phyloP scores from a whole-genome alignment of 495 filamentous ascomycete species.

The Tirmania nivea region DNA sequence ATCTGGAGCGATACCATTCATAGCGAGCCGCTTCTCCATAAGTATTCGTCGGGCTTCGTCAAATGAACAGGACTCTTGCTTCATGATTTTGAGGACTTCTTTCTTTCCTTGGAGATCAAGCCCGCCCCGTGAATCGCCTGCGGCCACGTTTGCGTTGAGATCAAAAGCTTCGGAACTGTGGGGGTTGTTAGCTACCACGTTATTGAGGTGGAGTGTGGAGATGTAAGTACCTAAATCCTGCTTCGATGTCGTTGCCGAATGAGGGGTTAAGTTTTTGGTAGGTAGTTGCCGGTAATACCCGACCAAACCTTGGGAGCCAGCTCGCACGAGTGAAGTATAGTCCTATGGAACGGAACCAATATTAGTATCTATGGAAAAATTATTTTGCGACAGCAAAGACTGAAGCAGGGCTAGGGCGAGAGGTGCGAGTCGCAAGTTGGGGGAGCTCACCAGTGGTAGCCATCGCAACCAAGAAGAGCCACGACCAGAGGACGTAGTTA shows the following conservation, averaged over 20 bases:
- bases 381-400: no score
- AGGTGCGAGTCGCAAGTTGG: no score
- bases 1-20: slow-evolving; percentile 71
- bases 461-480: slow-evolving; percentile 41
- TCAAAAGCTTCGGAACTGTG: slow-evolving; percentile 55
- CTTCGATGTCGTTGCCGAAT: slow-evolving; percentile 64
- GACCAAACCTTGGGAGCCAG: slow-evolving; percentile 47
- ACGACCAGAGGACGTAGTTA: slow-evolving; percentile 52
- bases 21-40: slow-evolving; percentile 62
- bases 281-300: slow-evolving; percentile 25
- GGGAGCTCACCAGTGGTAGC: slow-evolving; percentile 33
- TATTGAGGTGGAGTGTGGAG: not conserved
- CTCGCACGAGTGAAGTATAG: slow-evolving; percentile 57
- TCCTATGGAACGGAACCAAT: slow-evolving; percentile 22
- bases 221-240: slow-evolving; percentile 35
- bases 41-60: slow-evolving; percentile 77
- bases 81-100: slow-evolving; percentile 77
- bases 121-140: slow-evolving; percentile 53
- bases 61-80: slow-evolving; percentile 48
- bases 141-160: slow-evolving; percentile 51
- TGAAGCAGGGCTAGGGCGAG: no score
- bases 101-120: slow-evolving; percentile 57
- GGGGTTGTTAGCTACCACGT: not conserved
- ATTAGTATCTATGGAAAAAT: not conserved
- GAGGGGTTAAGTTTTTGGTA: slow-evolving; percentile 46